Percentiles rank a stretch among this genome's conserved stretches.
phyloP scores from a whole-genome alignment of 129 eudicot genomes.

The Deinandra increscens region DNA sequence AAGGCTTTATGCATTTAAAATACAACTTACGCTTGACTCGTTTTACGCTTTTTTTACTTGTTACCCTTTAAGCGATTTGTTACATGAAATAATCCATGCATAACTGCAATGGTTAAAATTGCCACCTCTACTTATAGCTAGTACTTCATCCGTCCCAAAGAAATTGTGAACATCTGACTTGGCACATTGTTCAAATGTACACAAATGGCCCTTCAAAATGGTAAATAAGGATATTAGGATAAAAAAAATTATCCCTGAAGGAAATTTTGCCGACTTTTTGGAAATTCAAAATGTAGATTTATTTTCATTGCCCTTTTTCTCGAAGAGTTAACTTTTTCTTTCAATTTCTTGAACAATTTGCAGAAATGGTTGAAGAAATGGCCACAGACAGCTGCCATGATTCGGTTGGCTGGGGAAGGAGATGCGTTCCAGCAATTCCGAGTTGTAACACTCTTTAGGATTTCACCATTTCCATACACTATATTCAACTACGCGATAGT shows the following conservation, averaged over 20 bases:
- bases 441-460: slow-evolving; percentile 76
- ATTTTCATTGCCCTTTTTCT: background rate
- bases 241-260: background rate
- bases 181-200: slow-evolving; percentile 1
- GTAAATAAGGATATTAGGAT: background rate
- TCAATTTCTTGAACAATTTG: background rate
- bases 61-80: background rate
- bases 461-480: slow-evolving; percentile 94
- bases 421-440: slow-evolving; percentile 78
- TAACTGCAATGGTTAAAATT: background rate
- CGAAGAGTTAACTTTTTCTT: background rate
- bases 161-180: background rate
- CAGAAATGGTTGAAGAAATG: slow-evolving; percentile 94
- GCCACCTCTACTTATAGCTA: background rate
- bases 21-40: background rate
- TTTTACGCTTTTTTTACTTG: background rate
- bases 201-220: background rate
- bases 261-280: background rate
- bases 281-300: background rate
- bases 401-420: slow-evolving; percentile 85
- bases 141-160: background rate
- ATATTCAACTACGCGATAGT: slow-evolving; percentile 88
- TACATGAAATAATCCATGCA: background rate
- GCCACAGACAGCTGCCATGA: slow-evolving; percentile 91
- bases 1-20: background rate